Conservation (phyloP, 352 stramenopile genomes). For the Globisporangium okanoganense region DNA sequence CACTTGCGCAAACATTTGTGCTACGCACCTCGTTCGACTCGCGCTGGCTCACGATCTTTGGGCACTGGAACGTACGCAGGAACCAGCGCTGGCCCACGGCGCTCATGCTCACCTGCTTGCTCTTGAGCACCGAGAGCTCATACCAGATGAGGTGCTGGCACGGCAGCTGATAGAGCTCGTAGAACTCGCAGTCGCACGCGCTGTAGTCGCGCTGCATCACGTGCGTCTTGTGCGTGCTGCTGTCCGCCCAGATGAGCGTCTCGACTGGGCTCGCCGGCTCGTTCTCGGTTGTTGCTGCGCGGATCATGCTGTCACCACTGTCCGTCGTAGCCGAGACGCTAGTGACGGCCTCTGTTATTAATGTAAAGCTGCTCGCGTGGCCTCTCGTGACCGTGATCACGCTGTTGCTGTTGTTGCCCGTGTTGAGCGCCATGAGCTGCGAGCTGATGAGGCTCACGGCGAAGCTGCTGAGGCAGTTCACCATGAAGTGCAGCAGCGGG, state of each 20-base stretch:
- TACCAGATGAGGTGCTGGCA: conserved; percentile 78
- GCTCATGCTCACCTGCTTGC: conserved; percentile 61
- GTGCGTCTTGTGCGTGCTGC: conserved; percentile 46
- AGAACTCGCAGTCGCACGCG: conserved; percentile 66
- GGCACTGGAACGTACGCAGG: conserved; percentile 61
- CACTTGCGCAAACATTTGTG: background rate
- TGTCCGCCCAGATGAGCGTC: conserved; percentile 55
- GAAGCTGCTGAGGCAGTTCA: conserved; percentile 73
- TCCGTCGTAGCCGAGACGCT: background rate
- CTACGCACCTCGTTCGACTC: conserved; percentile 64
- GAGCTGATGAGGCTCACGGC: conserved; percentile 53
- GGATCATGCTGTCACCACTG: background rate
- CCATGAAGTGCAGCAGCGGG: conserved; percentile 55
- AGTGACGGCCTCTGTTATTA: background rate
- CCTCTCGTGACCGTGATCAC: conserved; percentile 33
- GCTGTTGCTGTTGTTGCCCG: conserved; percentile 10
- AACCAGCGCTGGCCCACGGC: conserved; percentile 61
- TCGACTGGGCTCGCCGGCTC: conserved; percentile 3
- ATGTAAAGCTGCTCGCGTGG: background rate
- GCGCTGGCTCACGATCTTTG: conserved; percentile 48
- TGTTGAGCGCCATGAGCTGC: conserved; percentile 51
- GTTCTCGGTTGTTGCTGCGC: conserved; percentile 13
- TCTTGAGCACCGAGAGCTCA: conserved; percentile 55
- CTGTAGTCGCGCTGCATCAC: conserved; percentile 57
- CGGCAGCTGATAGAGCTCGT: conserved; percentile 54